Base-by-base conservation (phyloP, 495 filamentous ascomycete genomes). In the Trichoderma erinaceum region DNA sequence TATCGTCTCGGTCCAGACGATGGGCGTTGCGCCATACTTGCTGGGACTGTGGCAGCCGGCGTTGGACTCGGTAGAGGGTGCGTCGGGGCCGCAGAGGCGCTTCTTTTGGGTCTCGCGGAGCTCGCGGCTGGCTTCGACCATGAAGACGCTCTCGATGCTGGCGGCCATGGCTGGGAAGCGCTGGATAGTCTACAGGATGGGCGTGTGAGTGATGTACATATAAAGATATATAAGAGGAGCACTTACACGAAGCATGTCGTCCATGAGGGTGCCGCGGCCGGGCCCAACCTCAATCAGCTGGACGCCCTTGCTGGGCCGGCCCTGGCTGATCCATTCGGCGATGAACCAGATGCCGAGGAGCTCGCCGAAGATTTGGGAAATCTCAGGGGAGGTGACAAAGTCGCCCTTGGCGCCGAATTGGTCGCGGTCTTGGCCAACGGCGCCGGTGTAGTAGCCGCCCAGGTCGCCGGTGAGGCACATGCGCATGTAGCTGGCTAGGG, bases 311-410 rank as follows among this genome's bases (percentile, higher is more conserved):
- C 75, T 86, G 64, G 80, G 86, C 65, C 84, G 81, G 10, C 92
- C 93, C 75, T 98, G 95, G 32, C 89, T 86, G 78, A 98, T 90
- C 94, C 95, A 98, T 82, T 99, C 95, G 41, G 96, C 84, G 35
- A 97, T 87, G 61, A 96, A 87, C 95, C 95, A 99, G 72, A 99
- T 85, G 1, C 92, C 95, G 63, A 97, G 79, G 21, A 99, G 83
- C 76, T 99, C 95, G 27, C 95, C 95, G 79, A 98, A 98, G 18
- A 97, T 85, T 75, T 99, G 95, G 3, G 92, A 97, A 72, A 99
- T 97, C 78, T 99, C 95, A 0, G 95, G 95, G 7, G 92, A 97
- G 0, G 95, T 99, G 58, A 97, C 90, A 69, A 99, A 99, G 76
- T 99, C 95, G 32, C 95, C 95, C 73, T 90, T 89, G 66, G 84